Base-by-base conservation (phyloP, 352 stramenopile genomes). In the Globisporangium echinulatum region DNA sequence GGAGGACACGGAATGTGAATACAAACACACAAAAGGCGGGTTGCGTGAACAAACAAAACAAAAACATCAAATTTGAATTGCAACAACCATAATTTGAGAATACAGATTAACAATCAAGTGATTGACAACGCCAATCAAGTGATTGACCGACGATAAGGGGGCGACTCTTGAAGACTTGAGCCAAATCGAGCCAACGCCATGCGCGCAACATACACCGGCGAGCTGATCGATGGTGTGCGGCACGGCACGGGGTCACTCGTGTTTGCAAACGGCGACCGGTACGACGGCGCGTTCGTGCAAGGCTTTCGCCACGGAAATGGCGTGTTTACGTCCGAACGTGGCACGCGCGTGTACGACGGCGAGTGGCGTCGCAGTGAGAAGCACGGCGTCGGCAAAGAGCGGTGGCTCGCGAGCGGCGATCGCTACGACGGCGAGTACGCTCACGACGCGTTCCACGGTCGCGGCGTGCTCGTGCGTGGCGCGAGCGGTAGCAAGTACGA, bases 401-500 rank as follows among this genome's bases (percentile, higher is more conserved):
- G 58, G 33, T 91, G 79, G 75, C 36, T 74, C n/a, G 43, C 25
- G 10, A 83, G 49, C 14, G 76, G 76, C 8, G 75, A 88, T 47
- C 64, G 74, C 13, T 91, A 91, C 61, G 79, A 88, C 64, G 79
- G 81, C 40, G 73, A 83, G 56, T 91, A 82, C 57, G 51, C 75
- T 11, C 65, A 76, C 40, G 81, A 85, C 43, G 58, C 52, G 4
- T 86, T 84, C 37, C 74, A 91, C 40, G 81, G 81, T 60, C 70
- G 74, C 43, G 81, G 81, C n/a, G 43, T 79, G 17, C 53, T 84
- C 4, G 59, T 74, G 7, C 63, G 65, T 10, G 74, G 77, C 1
- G 65, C 50, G 11, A 82, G 65, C 44, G 65, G 68, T 10, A 76
- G 54, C 57, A 84, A 73, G 56, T 91, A 89, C 68, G 74, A 85